Conservation (phyloP, 129 eudicot genomes). For the Smallanthus sonchifolius region DNA sequence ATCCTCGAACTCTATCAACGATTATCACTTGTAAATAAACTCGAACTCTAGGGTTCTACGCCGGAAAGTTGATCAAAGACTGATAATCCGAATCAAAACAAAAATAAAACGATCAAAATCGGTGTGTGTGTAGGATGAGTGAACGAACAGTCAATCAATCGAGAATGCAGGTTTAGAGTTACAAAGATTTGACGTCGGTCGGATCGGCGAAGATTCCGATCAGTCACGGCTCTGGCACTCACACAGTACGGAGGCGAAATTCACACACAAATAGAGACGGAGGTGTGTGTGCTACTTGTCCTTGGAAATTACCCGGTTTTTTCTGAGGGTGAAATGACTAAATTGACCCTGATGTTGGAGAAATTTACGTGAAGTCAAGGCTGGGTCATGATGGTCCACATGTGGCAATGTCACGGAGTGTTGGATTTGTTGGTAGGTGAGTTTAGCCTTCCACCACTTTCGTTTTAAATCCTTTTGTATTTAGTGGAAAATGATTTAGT, state of each 20-base stretch:
- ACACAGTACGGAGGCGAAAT: not conserved
- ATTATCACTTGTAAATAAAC: not conserved
- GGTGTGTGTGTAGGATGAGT: constrained; percentile 5
- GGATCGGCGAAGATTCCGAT: constrained; percentile 20
- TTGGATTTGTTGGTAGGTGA: constrained; percentile 20
- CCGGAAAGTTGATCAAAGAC: constrained; percentile 11
- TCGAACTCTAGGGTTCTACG: not conserved
- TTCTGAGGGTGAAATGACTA: not conserved
- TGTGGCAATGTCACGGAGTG: not conserved
- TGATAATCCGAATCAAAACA: not conserved
- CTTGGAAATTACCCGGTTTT: constrained; percentile 28
- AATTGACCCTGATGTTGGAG: not conserved
- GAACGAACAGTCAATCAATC: not conserved
- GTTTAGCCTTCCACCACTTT: constrained; percentile 1
- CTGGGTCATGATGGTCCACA: constrained; percentile 1
- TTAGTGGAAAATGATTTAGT: not conserved
- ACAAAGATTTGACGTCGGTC: not conserved
- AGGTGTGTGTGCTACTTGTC: constrained; percentile 15
- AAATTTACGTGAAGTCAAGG: constrained; percentile 18
- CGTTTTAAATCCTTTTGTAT: not conserved
- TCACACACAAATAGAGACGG: constrained; percentile 6
- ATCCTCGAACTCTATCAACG: not conserved
- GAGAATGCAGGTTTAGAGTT: constrained; percentile 20
- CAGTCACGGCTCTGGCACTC: constrained; percentile 11
- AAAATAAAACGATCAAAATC: constrained; percentile 17